phyloP scores from a whole-genome alignment of 2,329 filamentous ascomycete genomes.

The Coniochaeta sp. region DNA sequence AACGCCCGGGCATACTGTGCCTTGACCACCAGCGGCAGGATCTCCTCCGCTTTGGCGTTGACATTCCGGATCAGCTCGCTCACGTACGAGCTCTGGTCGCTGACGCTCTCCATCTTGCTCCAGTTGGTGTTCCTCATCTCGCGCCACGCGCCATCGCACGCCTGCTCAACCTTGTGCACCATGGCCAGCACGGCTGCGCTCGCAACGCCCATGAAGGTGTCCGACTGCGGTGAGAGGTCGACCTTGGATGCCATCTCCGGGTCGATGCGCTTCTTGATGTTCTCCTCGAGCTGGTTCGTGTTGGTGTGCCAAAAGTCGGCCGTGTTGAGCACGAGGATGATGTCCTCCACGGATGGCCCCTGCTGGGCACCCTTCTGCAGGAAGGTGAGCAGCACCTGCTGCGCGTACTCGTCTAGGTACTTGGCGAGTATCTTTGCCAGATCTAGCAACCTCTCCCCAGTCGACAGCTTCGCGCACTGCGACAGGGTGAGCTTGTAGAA shows the following conservation, averaged over 20 bases:
- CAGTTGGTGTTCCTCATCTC: slow-evolving; percentile 97
- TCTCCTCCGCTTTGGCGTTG: slow-evolving; percentile 64
- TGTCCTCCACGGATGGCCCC: slow-evolving; percentile 59
- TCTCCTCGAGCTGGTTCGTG: slow-evolving; percentile 88
- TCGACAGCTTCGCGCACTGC: slow-evolving; percentile 94
- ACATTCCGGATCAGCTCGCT: slow-evolving; percentile 70
- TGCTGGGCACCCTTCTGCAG: slow-evolving; percentile 49
- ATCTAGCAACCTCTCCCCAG: slow-evolving; percentile 75
- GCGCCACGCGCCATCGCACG: slow-evolving; percentile 81
- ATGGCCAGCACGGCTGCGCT: slow-evolving; percentile 78
- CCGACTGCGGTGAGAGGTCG: slow-evolving; percentile 86
- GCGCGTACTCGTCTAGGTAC: slow-evolving; percentile 91
- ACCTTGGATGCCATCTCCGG: slow-evolving; percentile 66
- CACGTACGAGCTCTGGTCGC: slow-evolving; percentile 90
- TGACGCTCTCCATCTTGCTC: slow-evolving; percentile 87
- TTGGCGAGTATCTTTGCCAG: slow-evolving; percentile 80
- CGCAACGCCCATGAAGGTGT: slow-evolving; percentile 91
- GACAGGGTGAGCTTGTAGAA: slow-evolving; percentile 91
- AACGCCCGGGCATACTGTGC: slow-evolving; percentile 92
- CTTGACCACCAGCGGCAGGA: slow-evolving; percentile 73
- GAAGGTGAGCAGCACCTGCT: slow-evolving; percentile 78
- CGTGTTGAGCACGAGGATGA: slow-evolving; percentile 85
- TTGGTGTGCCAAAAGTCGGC: slow-evolving; percentile 97
- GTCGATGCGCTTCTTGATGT: slow-evolving; percentile 86
- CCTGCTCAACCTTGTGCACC: slow-evolving; percentile 74